phyloP scores from a whole-genome alignment of 2,329 filamentous ascomycete genomes.

The Penicillium sumatraense region DNA sequence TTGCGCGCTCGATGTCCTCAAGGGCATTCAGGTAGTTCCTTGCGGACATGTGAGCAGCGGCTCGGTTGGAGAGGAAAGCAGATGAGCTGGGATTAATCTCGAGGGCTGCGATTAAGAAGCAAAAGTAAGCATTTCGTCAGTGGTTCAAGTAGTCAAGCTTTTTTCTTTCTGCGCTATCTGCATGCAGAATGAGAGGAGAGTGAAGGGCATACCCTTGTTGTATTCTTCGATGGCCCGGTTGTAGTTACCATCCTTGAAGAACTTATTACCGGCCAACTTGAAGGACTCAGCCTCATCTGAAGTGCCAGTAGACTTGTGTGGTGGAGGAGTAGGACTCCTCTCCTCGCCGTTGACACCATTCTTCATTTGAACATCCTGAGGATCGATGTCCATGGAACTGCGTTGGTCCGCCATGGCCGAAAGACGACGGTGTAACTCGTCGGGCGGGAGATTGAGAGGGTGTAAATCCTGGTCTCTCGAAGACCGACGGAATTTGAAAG shows the following conservation, averaged over 20 bases:
- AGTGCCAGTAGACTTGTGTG: slow-evolving; percentile 54
- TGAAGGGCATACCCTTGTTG: slow-evolving; percentile 73
- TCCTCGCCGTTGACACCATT: slow-evolving; percentile 42
- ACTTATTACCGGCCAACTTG: slow-evolving; percentile 93
- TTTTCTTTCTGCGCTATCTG: no score
- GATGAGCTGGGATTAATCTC: slow-evolving; percentile 82
- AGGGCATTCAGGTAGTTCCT: slow-evolving; percentile 78
- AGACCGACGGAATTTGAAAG: slow-evolving; percentile 41
- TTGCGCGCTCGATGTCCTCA: slow-evolving; percentile 82
- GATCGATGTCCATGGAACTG: slow-evolving; percentile 77
- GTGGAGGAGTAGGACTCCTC: slow-evolving; percentile 52
- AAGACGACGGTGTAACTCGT: slow-evolving; percentile 76
- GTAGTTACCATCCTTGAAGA: slow-evolving; percentile 95
- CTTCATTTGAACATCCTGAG: slow-evolving; percentile 54
- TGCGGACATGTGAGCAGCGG: slow-evolving; percentile 90
- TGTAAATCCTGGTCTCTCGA: slow-evolving; percentile 67
- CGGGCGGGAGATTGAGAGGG: slow-evolving; percentile 86
- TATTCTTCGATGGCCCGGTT: slow-evolving; percentile 88
- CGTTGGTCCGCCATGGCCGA: slow-evolving; percentile 61
- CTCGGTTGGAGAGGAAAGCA: slow-evolving; percentile 92
- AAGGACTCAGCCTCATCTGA: slow-evolving; percentile 83
- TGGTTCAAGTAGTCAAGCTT: no score
- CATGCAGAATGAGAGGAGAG: no score
- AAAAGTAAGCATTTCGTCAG: slow-evolving; percentile 1
- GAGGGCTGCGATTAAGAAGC: slow-evolving; percentile 70